A percentile compares a stretch with the other conserved stretches of the same genome.
These are phyloP conservation scores for Pseudogymnoascus sp. DNA, from an alignment of 2,329 filamentous ascomycete genomes.

Conservation along the genomic window DNA sequence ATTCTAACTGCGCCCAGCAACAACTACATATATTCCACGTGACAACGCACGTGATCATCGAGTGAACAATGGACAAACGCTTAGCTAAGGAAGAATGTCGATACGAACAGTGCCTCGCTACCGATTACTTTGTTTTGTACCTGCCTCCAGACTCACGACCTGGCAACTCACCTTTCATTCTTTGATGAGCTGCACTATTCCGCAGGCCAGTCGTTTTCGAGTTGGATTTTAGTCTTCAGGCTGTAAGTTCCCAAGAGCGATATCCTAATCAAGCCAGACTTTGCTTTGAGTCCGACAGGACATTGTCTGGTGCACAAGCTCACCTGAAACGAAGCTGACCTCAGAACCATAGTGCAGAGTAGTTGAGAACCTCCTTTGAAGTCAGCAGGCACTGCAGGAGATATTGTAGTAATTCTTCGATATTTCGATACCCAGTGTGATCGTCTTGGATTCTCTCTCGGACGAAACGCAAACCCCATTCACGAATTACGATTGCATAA, in stretches of 20 bases:
- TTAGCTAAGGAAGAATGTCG: slow-evolving; percentile 7
- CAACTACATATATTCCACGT: background rate
- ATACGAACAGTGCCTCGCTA: slow-evolving; percentile 6
- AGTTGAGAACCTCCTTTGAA: slow-evolving; percentile 55
- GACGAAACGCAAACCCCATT: background rate
- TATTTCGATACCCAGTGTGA: slow-evolving; percentile 8
- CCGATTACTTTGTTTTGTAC: slow-evolving; percentile 5
- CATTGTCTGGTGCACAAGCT: background rate
- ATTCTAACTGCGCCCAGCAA: background rate
- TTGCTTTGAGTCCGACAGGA: background rate
- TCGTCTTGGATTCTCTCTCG: slow-evolving; percentile 31
- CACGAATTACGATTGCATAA: slow-evolving; percentile 9
- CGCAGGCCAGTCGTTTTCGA: background rate
- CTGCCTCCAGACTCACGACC: slow-evolving; percentile 1
- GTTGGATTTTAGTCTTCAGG: slow-evolving; percentile 1
- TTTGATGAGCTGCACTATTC: slow-evolving; percentile 4
- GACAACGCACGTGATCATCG: background rate
- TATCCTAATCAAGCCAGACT: background rate
- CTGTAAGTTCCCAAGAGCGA: slow-evolving; percentile 2
- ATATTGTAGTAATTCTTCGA: slow-evolving; percentile 24
- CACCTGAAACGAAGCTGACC: slow-evolving; percentile 7
- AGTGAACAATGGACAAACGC: slow-evolving; percentile 1
- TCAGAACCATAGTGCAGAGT: slow-evolving; percentile 18
- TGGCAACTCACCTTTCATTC: slow-evolving; percentile 8
- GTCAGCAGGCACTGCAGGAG: slow-evolving; percentile 82